These are phyloP conservation scores for Bathelium albidoporum DNA, from an alignment of 495 filamentous ascomycete genomes.

Conservation along the genomic window DNA sequence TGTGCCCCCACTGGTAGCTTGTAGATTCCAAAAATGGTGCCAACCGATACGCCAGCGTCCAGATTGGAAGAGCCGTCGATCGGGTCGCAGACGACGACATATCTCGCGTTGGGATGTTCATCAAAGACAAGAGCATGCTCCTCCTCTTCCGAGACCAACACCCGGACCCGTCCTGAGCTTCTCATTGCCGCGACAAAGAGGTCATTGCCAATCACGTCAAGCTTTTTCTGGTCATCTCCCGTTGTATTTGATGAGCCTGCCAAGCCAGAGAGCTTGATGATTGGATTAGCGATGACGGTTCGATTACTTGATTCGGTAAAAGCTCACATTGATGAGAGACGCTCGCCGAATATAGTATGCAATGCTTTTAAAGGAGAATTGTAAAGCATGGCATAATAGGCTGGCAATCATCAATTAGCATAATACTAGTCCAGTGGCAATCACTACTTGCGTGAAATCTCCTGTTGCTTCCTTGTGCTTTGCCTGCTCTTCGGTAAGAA, in stretches of 20 bases:
- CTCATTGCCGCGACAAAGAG: constrained; percentile 92
- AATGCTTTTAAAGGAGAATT: constrained; percentile 99
- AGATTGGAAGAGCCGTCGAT: constrained; percentile 97
- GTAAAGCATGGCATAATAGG: constrained; percentile 90
- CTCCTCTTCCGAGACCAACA: constrained; percentile 94
- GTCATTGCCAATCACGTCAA: constrained; percentile 97
- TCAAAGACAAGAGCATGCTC: constrained; percentile 83
- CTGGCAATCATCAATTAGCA: constrained; percentile 34
- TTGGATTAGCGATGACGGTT: constrained; percentile 4
- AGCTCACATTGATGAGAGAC: constrained; percentile 71
- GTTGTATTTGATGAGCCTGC: constrained; percentile 92
- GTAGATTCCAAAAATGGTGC: constrained; percentile 95
- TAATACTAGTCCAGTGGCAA: not conserved
- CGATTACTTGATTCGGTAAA: not conserved
- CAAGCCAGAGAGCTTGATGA: constrained; percentile 61
- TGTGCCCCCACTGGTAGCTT: constrained; percentile 63
- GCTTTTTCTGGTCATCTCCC: constrained; percentile 98
- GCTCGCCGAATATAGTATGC: constrained; percentile 98
- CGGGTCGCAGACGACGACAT: constrained; percentile 93
- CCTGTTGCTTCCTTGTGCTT: constrained; percentile 92
- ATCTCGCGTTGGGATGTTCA: constrained; percentile 68
- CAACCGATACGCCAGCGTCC: constrained; percentile 94
- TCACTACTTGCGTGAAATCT: constrained; percentile 77
- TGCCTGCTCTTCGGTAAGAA: constrained; percentile 88
- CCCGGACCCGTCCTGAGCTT: constrained; percentile 75